phyloP scores from a whole-genome alignment of 768 basidiomycete genomes.

The Lactarius evosmus region DNA sequence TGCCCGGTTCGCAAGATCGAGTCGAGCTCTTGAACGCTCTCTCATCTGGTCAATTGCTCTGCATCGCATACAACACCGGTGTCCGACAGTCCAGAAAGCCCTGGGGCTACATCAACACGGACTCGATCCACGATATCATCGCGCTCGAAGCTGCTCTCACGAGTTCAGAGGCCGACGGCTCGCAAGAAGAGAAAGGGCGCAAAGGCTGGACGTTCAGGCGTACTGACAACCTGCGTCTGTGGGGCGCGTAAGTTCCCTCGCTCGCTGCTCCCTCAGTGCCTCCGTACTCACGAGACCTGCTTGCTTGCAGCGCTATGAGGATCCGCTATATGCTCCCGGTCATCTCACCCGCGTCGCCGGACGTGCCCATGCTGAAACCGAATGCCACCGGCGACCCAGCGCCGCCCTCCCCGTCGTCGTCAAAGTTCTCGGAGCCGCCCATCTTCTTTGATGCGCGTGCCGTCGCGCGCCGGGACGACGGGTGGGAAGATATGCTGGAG shows the following conservation, averaged over 20 bases:
- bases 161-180: slow-evolving; percentile 35
- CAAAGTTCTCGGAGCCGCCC: slow-evolving; percentile 42
- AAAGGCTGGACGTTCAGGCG: slow-evolving; percentile 84
- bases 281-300: background rate
- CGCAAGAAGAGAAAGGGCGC: slow-evolving; percentile 44
- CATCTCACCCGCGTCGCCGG: slow-evolving; percentile 45
- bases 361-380: slow-evolving; percentile 33
- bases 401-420: slow-evolving; percentile 33
- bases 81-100: slow-evolving; percentile 74
- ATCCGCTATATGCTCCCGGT: slow-evolving; percentile 78
- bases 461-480: slow-evolving; percentile 67
- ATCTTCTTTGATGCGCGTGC: slow-evolving; percentile 66
- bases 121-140: slow-evolving; percentile 77
- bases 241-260: slow-evolving; percentile 86
- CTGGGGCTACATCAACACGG: slow-evolving; percentile 74
- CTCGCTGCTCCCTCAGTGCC: too few species aligned
- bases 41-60: slow-evolving; percentile 77
- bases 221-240: slow-evolving; percentile 81
- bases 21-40: slow-evolving; percentile 50
- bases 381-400: slow-evolving; percentile 20
- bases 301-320: slow-evolving; percentile 62
- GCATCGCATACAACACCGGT: slow-evolving; percentile 74
- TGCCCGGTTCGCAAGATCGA: slow-evolving; percentile 36
- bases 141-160: slow-evolving; percentile 63
- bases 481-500: slow-evolving; percentile 82